Percentiles rank a stretch among this genome's conserved stretches.
Conservation (phyloP, 208 protist genomes). For the Acanthamoeba pearcei region DNA sequence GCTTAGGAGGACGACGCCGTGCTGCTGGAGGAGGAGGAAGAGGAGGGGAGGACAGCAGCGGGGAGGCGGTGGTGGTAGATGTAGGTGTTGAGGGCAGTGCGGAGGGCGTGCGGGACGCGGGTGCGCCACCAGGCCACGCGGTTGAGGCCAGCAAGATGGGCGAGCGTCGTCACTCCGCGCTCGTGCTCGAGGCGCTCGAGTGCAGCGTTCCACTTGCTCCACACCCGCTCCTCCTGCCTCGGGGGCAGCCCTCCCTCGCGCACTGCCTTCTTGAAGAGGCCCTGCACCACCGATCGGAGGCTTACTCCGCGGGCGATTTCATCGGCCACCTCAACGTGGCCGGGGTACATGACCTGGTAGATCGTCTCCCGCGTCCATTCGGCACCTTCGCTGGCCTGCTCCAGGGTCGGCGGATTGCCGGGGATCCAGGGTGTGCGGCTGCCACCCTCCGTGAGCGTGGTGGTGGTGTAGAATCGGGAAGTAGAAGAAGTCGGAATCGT, state of each 20-base stretch:
- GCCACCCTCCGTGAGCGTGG: background rate
- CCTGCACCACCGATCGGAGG: background rate
- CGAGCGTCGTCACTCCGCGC: background rate
- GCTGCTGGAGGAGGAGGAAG: background rate
- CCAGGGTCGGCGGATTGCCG: background rate
- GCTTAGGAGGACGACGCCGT: background rate
- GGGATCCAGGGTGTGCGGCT: background rate
- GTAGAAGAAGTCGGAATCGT: background rate
- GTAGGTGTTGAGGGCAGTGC: conserved; percentile 29
- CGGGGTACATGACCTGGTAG: background rate
- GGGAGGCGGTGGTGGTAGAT: conserved; percentile 36
- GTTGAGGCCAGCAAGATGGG: background rate
- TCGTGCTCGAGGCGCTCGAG: background rate
- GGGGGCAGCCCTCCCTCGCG: background rate
- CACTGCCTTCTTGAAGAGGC: background rate
- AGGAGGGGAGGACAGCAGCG: background rate
- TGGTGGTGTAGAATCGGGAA: background rate
- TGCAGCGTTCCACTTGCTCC: background rate
- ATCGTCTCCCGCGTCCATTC: background rate
- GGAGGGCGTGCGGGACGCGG: background rate
- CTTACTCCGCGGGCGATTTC: background rate
- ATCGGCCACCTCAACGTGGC: background rate
- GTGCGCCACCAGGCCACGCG: conserved; percentile 48
- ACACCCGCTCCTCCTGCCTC: background rate
- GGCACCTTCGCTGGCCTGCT: background rate